These are phyloP conservation scores for Coemansia sp. DNA, from an alignment of 192 early-diverging fungal genomes.

Conservation along the genomic window DNA sequence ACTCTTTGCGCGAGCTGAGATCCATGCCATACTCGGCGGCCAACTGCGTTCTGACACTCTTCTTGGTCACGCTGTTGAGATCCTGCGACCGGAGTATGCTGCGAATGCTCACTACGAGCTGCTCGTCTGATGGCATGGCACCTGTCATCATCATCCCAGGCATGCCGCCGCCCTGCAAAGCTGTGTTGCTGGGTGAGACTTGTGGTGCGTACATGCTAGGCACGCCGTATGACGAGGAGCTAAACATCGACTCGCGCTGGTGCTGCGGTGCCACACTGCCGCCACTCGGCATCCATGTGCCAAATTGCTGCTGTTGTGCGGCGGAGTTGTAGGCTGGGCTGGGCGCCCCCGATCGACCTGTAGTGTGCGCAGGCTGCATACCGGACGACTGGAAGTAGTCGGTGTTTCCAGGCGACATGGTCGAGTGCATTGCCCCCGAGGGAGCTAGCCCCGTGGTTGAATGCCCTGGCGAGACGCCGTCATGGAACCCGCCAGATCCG, in stretches of 20 bases:
- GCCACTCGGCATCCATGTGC: not conserved
- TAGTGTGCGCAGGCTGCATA: not conserved
- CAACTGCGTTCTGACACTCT: slow-evolving; percentile 76
- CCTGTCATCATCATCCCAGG: slow-evolving; percentile 46
- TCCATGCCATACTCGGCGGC: slow-evolving; percentile 69
- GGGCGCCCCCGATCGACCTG: not conserved
- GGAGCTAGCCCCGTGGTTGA: slow-evolving; percentile 5
- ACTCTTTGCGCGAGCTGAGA: slow-evolving; percentile 64
- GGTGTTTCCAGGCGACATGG: slow-evolving; percentile 8
- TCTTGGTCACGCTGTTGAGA: slow-evolving; percentile 77
- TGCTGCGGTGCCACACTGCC: slow-evolving; percentile 7
- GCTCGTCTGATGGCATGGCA: slow-evolving; percentile 65
- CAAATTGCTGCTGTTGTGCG: slow-evolving; percentile 1
- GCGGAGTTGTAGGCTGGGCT: not conserved
- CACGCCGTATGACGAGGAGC: slow-evolving; percentile 19
- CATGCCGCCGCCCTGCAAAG: slow-evolving; percentile 25
- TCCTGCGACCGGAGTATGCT: slow-evolving; percentile 69
- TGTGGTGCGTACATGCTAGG: slow-evolving; percentile 18
- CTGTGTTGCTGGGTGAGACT: not conserved
- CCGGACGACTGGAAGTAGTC: slow-evolving; percentile 17
- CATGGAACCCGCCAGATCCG: slow-evolving; percentile 10
- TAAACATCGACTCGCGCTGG: slow-evolving; percentile 36
- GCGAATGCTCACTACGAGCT: slow-evolving; percentile 67
- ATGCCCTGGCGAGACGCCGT: slow-evolving; percentile 2
- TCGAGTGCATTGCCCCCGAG: not conserved